A percentile compares a stretch with the other conserved stretches of the same genome.
Evolutionary conservation across 2,329 filamentous ascomycete genomes (phyloP).

Genomic region (Monosporascus sp.): DNA sequence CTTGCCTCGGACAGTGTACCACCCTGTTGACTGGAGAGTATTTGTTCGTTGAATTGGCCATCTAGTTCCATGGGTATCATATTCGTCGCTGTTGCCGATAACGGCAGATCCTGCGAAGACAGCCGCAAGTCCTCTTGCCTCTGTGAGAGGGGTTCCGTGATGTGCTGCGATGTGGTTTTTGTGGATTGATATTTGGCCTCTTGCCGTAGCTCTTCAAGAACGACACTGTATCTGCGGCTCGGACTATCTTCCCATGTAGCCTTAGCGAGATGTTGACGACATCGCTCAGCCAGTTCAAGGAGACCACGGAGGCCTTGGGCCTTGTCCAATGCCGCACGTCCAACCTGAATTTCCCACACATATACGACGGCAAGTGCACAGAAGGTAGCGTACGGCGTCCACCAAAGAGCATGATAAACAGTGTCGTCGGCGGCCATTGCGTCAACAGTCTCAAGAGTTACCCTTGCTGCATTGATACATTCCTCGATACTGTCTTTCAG

Average conservation of each 20-base stretch:
- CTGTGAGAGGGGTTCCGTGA: no score
- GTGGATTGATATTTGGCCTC: slow-evolving; percentile 23
- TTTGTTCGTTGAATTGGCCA: no score
- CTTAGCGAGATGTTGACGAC: slow-evolving; percentile 38
- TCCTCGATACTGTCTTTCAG: slow-evolving; percentile 31
- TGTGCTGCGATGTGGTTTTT: no score
- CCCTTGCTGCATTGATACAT: slow-evolving; percentile 43
- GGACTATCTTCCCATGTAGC: slow-evolving; percentile 35
- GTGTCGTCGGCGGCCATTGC: slow-evolving; percentile 32
- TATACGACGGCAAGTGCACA: slow-evolving; percentile 45
- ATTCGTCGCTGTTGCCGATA: no score
- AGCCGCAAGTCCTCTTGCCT: slow-evolving; percentile 1
- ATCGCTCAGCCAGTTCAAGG: slow-evolving; percentile 38
- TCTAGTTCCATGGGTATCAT: no score
- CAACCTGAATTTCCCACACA: slow-evolving; percentile 40
- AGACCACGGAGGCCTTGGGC: slow-evolving; percentile 17
- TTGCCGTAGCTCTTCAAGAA: slow-evolving; percentile 45
- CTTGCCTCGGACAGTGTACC: no score
- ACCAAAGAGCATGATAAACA: slow-evolving; percentile 35
- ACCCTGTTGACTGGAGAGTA: no score
- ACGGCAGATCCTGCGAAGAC: no score
- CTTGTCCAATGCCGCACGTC: background rate
- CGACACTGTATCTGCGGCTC: slow-evolving; percentile 44
- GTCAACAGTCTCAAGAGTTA: slow-evolving; percentile 39
- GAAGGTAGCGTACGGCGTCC: slow-evolving; percentile 24